These are phyloP conservation scores for Mycena vitilis DNA, from an alignment of 768 basidiomycete genomes.

Conservation along the genomic window DNA sequence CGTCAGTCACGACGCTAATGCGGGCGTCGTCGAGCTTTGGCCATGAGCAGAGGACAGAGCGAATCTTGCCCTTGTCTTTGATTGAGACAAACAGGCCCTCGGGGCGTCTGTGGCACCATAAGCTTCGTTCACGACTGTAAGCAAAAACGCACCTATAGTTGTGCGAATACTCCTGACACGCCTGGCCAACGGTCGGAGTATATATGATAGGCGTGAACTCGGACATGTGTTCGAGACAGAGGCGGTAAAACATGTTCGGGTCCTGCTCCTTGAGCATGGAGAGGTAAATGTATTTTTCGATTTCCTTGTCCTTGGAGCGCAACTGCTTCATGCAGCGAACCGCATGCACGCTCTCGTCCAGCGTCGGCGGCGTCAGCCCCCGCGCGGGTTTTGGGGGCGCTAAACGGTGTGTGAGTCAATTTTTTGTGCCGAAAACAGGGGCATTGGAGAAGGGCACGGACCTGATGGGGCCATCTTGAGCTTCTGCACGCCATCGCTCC, in stretches of 20 bases:
- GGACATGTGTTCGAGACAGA: constrained; percentile 78
- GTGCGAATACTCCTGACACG: constrained; percentile 85
- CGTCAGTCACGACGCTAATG: constrained; percentile 94
- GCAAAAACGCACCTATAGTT: constrained; percentile 59
- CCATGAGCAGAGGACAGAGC: constrained; percentile 77
- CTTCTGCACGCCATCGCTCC: constrained; percentile 76
- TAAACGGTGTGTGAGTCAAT: constrained; percentile 37
- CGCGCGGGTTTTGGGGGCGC: constrained; percentile 57
- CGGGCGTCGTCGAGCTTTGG: constrained; percentile 79
- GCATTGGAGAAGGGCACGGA: constrained; percentile 56
- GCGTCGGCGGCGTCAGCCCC: constrained; percentile 71
- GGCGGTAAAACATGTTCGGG: constrained; percentile 79
- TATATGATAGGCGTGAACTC: constrained; percentile 87
- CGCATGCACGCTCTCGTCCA: constrained; percentile 64
- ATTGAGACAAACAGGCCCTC: constrained; percentile 85
- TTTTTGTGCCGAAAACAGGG: no score
- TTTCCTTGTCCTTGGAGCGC: constrained; percentile 75
- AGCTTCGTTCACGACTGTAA: no score
- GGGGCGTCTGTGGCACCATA: constrained; percentile 48
- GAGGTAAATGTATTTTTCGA: constrained; percentile 91
- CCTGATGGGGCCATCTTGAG: constrained; percentile 71
- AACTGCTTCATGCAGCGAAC: constrained; percentile 76
- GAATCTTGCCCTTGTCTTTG: constrained; percentile 85
- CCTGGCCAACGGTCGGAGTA: constrained; percentile 93
- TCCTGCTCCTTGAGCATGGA: constrained; percentile 80